Conservation (phyloP, 768 basidiomycete genomes). For the Lyophyllum atratum region DNA sequence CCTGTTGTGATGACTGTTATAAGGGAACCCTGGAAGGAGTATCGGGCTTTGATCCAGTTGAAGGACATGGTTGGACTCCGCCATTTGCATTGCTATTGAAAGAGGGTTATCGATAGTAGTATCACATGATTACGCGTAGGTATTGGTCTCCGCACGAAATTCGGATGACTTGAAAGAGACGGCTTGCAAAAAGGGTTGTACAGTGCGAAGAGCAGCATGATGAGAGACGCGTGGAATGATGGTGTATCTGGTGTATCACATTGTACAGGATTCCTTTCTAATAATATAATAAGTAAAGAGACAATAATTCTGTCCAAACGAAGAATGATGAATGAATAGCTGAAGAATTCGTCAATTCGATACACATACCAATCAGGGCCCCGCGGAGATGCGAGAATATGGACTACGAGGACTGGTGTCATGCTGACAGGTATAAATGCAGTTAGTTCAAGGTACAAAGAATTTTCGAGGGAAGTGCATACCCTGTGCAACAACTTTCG, state of each 20-base stretch:
- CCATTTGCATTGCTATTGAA: slow-evolving; percentile 11
- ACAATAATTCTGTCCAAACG: slow-evolving; percentile 3
- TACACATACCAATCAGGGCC: slow-evolving; percentile 2
- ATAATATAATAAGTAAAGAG: slow-evolving; percentile 9
- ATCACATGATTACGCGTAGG: slow-evolving; percentile 21
- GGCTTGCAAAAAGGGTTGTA: neutral
- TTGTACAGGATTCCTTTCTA: slow-evolving; percentile 5
- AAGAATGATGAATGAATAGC: neutral
- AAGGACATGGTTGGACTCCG: slow-evolving; percentile 20
- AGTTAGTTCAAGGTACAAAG: neutral
- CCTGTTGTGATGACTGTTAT: slow-evolving; percentile 6
- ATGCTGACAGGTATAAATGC: slow-evolving; percentile 1
- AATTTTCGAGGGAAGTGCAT: slow-evolving; percentile 10
- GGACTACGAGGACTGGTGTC: neutral
- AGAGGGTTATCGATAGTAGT: slow-evolving; percentile 6
- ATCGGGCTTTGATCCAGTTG: slow-evolving; percentile 18
- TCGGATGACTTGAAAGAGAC: neutral
- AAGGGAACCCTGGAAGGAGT: slow-evolving; percentile 9
- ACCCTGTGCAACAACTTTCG: slow-evolving; percentile 30
- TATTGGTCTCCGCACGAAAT: slow-evolving; percentile 13
- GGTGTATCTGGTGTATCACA: neutral
- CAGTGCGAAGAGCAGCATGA: neutral
- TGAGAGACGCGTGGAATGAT: neutral
- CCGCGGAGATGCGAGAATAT: neutral
- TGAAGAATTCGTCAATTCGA: neutral